Evolutionary conservation across 352 stramenopile species (phyloP).

Genomic region (Pythium aquatile): DNA sequence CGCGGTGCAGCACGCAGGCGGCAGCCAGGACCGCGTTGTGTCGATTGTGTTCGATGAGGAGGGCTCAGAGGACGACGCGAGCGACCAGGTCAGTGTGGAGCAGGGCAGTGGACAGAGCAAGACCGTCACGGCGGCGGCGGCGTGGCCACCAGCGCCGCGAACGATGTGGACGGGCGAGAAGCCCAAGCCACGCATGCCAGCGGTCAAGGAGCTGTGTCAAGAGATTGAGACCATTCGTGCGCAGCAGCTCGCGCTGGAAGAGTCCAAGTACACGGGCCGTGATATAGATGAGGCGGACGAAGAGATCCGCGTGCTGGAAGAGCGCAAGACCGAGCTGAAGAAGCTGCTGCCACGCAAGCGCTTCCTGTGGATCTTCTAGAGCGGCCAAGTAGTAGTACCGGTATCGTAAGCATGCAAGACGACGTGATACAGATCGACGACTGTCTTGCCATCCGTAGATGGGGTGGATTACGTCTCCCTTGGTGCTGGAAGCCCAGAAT

Average conservation of each 20-base stretch:
- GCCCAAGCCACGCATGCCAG: constrained; percentile 16
- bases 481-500: background rate
- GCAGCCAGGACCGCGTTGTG: constrained; percentile 48
- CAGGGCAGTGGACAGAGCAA: constrained; percentile 9
- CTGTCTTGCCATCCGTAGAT: too few species aligned
- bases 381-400: background rate
- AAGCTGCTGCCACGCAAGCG: constrained; percentile 68
- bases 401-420: background rate
- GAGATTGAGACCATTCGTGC: constrained; percentile 64
- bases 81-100: constrained; percentile 24
- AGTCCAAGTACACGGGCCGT: constrained; percentile 68
- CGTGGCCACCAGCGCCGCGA: constrained; percentile 45
- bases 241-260: constrained; percentile 61
- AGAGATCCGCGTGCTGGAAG: constrained; percentile 66
- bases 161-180: constrained; percentile 49
- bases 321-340: constrained; percentile 67
- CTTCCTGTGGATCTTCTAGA: constrained; percentile 82
- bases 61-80: constrained; percentile 36
- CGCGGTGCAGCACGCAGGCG: constrained; percentile 44
- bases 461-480: background rate
- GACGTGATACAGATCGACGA: background rate
- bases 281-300: constrained; percentile 82
- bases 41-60: constrained; percentile 51
- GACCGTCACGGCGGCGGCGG: constrained; percentile 33
- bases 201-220: constrained; percentile 32